These are phyloP conservation scores for Grammothele lineata DNA, from an alignment of 768 basidiomycete genomes.

Conservation along the genomic window DNA sequence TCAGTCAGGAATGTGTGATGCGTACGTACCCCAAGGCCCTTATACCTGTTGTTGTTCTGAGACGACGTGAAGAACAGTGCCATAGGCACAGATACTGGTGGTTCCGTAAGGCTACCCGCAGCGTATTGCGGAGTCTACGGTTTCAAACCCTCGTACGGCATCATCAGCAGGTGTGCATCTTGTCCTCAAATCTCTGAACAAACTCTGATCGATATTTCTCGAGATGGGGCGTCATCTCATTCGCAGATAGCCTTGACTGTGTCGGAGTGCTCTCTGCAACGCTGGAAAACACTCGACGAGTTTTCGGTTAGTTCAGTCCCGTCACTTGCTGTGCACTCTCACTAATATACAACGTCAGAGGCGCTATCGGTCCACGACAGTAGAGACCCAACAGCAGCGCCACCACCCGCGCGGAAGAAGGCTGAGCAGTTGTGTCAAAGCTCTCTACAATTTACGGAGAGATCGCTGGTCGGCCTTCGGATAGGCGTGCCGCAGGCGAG, in stretches of 20 bases:
- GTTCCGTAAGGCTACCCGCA: conserved; percentile 89
- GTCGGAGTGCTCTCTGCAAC: conserved; percentile 73
- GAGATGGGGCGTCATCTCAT: conserved; percentile 89
- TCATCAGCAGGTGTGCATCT: conserved; percentile 66
- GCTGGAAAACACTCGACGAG: conserved; percentile 33
- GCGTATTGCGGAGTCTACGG: conserved; percentile 92
- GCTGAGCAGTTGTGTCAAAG: conserved; percentile 23
- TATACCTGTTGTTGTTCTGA: conserved; percentile 1
- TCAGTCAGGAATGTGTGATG: conserved; percentile 75
- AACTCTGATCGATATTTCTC: too few relatives aligned
- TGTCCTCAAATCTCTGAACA: neutral
- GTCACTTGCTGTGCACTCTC: neutral
- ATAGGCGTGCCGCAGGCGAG: conserved; percentile 73
- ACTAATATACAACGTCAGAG: conserved; percentile 22
- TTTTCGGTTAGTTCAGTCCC: conserved; percentile 55
- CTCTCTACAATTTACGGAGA: neutral
- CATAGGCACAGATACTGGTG: conserved; percentile 92
- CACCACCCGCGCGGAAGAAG: conserved; percentile 32
- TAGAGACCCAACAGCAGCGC: conserved; percentile 72
- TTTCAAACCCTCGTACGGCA: conserved; percentile 91
- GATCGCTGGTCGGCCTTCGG: conserved; percentile 49
- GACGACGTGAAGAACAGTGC: conserved; percentile 48
- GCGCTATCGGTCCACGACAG: conserved; percentile 45
- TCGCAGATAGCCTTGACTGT: conserved; percentile 93
- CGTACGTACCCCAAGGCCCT: conserved; percentile 46